Percentiles rank a stretch among this genome's conserved stretches.
These are phyloP conservation scores for Fraxinus floribunda DNA, from an alignment of 305 asterid genomes.

Conservation along the genomic window DNA sequence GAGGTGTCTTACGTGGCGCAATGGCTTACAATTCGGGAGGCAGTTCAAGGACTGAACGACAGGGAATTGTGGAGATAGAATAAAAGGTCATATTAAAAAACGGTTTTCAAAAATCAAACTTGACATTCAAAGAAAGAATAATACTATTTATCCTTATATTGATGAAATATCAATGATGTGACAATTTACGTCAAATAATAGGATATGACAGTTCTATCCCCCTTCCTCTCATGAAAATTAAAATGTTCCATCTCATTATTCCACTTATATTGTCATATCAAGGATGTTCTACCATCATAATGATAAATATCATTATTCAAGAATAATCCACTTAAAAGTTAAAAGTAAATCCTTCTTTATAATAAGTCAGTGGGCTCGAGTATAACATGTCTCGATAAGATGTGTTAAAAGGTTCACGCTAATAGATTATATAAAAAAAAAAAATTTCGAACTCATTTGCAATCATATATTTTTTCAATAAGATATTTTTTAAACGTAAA, in stretches of 20 bases:
- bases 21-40: constrained; percentile 24
- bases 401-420: neutral
- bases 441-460: neutral
- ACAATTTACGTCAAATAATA: no score
- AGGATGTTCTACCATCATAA: no score
- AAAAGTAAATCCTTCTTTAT: neutral
- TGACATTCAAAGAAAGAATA: no score
- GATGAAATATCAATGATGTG: no score
- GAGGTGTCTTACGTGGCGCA: constrained; percentile 37
- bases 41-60: constrained; percentile 23
- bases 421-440: neutral
- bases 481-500: no score
- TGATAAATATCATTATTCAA: no score
- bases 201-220: no score
- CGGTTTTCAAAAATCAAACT: neutral
- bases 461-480: neutral
- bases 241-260: no score
- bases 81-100: neutral
- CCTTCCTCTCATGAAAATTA: no score
- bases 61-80: neutral
- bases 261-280: no score
- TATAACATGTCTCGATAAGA: neutral
- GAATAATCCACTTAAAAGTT: neutral
- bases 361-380: neutral
- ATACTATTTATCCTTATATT: no score